Percentiles rank a stretch among this genome's conserved stretches.
Evolutionary conservation across 2,329 filamentous ascomycete species (phyloP).

Genomic region (Tolypocladium nubicola): DNA sequence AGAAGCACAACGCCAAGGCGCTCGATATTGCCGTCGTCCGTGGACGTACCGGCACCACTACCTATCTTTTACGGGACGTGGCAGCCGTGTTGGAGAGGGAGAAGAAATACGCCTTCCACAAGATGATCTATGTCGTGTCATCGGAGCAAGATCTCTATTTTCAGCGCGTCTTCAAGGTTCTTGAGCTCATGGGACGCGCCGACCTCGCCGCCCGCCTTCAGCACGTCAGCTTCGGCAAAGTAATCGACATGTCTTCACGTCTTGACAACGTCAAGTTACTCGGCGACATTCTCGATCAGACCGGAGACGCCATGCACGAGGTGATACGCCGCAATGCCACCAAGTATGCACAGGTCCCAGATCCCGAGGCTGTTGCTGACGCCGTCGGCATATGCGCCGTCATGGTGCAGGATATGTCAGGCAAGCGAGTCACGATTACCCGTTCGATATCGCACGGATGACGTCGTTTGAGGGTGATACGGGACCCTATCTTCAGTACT

Average conservation of each 20-base stretch:
- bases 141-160: conserved; percentile 25
- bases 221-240: conserved; percentile 37
- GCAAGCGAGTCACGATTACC: conserved; percentile 44
- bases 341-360: conserved; percentile 55
- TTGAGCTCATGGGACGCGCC: conserved; percentile 19
- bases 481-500: conserved; percentile 63
- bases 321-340: conserved; percentile 55
- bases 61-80: conserved; percentile 61
- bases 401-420: conserved; percentile 65
- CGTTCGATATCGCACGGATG: conserved; percentile 63
- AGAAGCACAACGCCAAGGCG: conserved; percentile 55
- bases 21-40: conserved; percentile 56
- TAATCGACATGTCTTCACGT: conserved; percentile 30
- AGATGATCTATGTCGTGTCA: conserved; percentile 29
- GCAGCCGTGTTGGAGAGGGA: conserved; percentile 43
- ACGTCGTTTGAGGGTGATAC: conserved; percentile 65
- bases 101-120: conserved; percentile 33
- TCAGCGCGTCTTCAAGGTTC: conserved; percentile 16
- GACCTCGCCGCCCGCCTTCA: conserved; percentile 17
- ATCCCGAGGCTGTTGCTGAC: conserved; percentile 53
- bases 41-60: conserved; percentile 51
- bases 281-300: conserved; percentile 44
- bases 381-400: conserved; percentile 57
- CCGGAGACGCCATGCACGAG: conserved; percentile 59
- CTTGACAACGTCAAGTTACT: conserved; percentile 42